These are phyloP conservation scores for Sporothrix pseudoabietina DNA, from an alignment of 2,329 filamentous ascomycete species.

Conservation along the genomic window DNA sequence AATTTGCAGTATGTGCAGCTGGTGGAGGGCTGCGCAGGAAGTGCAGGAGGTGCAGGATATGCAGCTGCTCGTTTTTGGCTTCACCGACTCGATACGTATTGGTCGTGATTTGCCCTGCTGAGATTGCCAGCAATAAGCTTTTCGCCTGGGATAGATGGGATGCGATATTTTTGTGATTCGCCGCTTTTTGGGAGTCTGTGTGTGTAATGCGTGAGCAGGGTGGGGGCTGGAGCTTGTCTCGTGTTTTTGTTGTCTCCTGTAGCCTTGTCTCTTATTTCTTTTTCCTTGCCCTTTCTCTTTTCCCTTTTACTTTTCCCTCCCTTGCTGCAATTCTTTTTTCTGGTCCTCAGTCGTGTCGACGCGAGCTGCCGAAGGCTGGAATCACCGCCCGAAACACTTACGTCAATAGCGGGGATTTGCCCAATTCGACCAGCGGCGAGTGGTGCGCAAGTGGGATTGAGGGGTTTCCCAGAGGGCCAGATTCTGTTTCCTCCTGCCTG, in stretches of 20 bases:
- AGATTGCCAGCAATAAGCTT: not conserved
- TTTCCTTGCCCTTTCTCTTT: not conserved
- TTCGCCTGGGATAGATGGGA: not conserved
- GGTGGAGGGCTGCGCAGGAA: not conserved
- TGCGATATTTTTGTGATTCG: constrained; percentile 31
- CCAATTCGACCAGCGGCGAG: constrained; percentile 1
- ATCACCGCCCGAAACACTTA: constrained; percentile 11
- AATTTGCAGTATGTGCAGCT: not conserved
- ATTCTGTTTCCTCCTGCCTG: not conserved
- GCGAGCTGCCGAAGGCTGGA: constrained; percentile 13
- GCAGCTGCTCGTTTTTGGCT: constrained; percentile 29
- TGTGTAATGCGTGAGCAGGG: not conserved
- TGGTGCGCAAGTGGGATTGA: constrained; percentile 1
- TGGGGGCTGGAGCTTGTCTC: not conserved
- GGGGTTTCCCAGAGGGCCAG: not conserved
- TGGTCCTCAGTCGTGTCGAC: not conserved
- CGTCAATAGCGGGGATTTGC: constrained; percentile 21
- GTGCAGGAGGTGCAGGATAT: not conserved
- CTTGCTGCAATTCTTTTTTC: not conserved
- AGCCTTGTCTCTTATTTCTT: not conserved
- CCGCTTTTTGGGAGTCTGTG: not conserved
- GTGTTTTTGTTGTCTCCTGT: not conserved
- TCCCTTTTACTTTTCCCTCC: not conserved
- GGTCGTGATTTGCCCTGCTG: constrained; percentile 5
- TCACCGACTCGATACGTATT: constrained; percentile 28